These are phyloP conservation scores for Lepidium africanum DNA, from an alignment of 345 rosid species.

Conservation along the genomic window DNA sequence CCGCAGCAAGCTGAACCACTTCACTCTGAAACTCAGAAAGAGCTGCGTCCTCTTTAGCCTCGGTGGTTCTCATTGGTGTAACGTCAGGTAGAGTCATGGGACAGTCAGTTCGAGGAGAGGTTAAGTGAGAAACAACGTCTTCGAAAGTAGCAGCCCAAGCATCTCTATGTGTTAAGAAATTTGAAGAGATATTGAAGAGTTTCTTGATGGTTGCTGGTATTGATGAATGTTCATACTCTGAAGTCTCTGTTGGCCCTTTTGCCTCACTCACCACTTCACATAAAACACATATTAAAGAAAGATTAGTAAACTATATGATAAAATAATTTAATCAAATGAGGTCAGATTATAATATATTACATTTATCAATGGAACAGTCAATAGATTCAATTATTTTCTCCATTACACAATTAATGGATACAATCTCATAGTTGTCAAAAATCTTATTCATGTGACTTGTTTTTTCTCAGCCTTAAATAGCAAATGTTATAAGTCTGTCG, in stretches of 20 bases:
- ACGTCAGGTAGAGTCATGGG: conserved; percentile 81
- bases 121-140: conserved; percentile 51
- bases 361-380: background rate
- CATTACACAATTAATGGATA: background rate
- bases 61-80: conserved; percentile 55
- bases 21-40: conserved; percentile 80
- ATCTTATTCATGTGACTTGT: conserved; percentile 14
- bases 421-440: conserved; percentile 17
- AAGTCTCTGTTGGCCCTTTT: conserved; percentile 58
- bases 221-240: conserved; percentile 93
- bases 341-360: background rate
- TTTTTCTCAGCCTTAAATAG: conserved; percentile 2
- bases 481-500: background rate
- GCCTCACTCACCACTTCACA: conserved; percentile 56
- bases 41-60: conserved; percentile 56
- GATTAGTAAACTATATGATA: background rate
- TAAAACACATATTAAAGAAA: conserved; percentile 10
- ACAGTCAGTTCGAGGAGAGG: conserved; percentile 87
- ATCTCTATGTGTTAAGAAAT: conserved; percentile 89
- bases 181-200: conserved; percentile 74
- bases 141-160: conserved; percentile 98
- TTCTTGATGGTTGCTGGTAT: conserved; percentile 94
- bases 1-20: conserved; percentile 90
- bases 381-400: conserved; percentile 9
- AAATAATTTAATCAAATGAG: background rate